Percentiles rank a stretch among this genome's conserved stretches.
Conservation (phyloP, 495 filamentous ascomycete genomes). For the Xylaria palmicola region DNA sequence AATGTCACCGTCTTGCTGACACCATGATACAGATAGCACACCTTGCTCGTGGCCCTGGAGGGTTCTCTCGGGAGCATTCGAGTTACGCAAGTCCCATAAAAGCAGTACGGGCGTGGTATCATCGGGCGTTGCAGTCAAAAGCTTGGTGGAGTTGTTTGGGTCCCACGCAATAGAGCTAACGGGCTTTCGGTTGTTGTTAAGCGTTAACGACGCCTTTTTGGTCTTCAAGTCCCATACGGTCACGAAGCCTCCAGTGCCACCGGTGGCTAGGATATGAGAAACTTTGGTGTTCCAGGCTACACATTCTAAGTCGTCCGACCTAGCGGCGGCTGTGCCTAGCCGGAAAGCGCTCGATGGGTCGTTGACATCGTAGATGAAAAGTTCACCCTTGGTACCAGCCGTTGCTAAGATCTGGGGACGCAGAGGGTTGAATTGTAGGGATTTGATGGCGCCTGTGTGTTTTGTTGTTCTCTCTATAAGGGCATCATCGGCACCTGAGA, state of each 20-base stretch:
- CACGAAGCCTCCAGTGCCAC: constrained; percentile 90
- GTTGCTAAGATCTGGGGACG: constrained; percentile 89
- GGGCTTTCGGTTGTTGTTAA: constrained; percentile 93
- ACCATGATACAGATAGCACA: constrained; percentile 94
- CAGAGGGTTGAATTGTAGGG: constrained; percentile 96
- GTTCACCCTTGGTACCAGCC: constrained; percentile 90
- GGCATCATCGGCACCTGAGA: constrained; percentile 66
- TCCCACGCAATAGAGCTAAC: constrained; percentile 98
- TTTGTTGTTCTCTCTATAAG: constrained; percentile 86
- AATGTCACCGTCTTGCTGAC: constrained; percentile 84
- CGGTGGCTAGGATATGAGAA: constrained; percentile 91
- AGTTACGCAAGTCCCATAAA: constrained; percentile 94
- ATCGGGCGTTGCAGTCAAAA: constrained; percentile 88
- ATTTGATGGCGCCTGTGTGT: constrained; percentile 89
- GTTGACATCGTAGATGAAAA: constrained; percentile 92
- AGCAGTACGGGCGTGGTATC: constrained; percentile 87
- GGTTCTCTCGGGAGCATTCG: constrained; percentile 87
- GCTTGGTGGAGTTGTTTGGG: constrained; percentile 87
- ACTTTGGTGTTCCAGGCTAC: constrained; percentile 99
- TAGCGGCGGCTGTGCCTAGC: constrained; percentile 80
- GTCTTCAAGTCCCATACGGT: constrained; percentile 98
- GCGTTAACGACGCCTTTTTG: constrained; percentile 90
- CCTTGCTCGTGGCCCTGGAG: constrained; percentile 88
- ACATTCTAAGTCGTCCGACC: constrained; percentile 90
- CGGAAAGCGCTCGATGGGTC: constrained; percentile 84